Percentiles rank a stretch among this genome's conserved stretches.
phyloP scores from a whole-genome alignment of 2,329 filamentous ascomycete species.

The Cadophora gregata region DNA sequence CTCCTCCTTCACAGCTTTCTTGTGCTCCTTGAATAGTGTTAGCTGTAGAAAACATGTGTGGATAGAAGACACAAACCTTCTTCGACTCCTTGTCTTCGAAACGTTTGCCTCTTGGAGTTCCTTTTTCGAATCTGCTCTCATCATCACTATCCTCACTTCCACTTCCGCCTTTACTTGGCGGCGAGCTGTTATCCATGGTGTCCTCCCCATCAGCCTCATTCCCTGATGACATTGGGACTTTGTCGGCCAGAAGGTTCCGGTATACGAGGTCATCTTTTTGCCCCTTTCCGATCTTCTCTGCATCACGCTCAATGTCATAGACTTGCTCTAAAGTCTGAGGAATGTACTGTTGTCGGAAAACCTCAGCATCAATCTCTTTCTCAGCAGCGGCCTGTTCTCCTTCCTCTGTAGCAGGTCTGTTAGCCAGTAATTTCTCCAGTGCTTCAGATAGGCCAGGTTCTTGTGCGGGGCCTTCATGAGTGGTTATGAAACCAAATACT shows the following conservation, averaged over 20 bases:
- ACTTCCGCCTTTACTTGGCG: conserved; percentile 50
- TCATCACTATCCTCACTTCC: conserved; percentile 52
- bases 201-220: conserved; percentile 50
- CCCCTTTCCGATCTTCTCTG: conserved; percentile 75
- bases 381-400: conserved; percentile 59
- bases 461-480: conserved; percentile 62
- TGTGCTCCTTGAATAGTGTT: conserved; percentile 63
- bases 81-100: conserved; percentile 94
- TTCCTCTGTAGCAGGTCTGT: conserved; percentile 60
- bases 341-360: conserved; percentile 96
- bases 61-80: conserved; percentile 57
- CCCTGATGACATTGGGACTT: conserved; percentile 52
- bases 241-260: conserved; percentile 79
- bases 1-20: conserved; percentile 90
- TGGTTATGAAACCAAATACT: conserved; percentile 85
- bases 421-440: conserved; percentile 71
- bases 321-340: conserved; percentile 95
- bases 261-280: conserved; percentile 83
- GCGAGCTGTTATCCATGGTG: conserved; percentile 48
- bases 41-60: conserved; percentile 1
- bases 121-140: conserved; percentile 67
- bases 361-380: conserved; percentile 82
- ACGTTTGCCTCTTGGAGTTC: conserved; percentile 76
- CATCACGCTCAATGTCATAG: conserved; percentile 93
- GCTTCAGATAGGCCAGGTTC: conserved; percentile 64